Evolutionary conservation across 768 basidiomycete genomes (phyloP).

Genomic region (Porphyrellus cyaneotinctus): DNA sequence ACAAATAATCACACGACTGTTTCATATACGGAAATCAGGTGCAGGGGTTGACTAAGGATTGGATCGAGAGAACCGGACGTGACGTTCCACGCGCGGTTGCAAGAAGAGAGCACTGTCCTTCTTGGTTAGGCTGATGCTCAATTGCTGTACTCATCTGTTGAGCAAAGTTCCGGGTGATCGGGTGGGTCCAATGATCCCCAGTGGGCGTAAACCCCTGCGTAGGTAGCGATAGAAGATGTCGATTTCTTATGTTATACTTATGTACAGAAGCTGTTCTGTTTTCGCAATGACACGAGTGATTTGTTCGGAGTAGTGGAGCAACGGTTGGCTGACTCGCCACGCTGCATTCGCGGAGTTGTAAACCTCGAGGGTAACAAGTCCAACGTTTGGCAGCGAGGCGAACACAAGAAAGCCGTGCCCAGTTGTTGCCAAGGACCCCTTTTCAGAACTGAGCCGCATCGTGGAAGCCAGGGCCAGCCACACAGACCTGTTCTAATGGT

Average conservation of each 20-base stretch:
- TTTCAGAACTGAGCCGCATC: conserved; percentile 3
- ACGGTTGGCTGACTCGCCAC: conserved; percentile 15
- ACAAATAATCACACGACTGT: conserved; percentile 3
- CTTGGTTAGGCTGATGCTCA: neutral
- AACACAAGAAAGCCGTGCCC: neutral
- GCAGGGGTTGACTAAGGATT: conserved; percentile 1
- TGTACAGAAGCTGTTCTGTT: conserved; percentile 12
- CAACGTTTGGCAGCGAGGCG: neutral
- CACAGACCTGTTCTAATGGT: conserved; percentile 12
- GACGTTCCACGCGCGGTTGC: conserved; percentile 4
- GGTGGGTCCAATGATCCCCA: conserved; percentile 10
- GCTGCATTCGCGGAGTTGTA: conserved; percentile 32
- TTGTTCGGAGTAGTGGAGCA: conserved; percentile 3
- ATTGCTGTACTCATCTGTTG: conserved; percentile 4
- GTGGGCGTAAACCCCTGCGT: neutral
- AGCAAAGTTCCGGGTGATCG: conserved; percentile 9
- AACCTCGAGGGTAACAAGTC: conserved; percentile 3
- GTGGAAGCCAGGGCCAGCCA: conserved; percentile 8
- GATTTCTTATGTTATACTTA: conserved; percentile 12
- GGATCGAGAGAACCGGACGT: conserved; percentile 3
- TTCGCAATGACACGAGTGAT: neutral
- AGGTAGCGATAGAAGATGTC: neutral
- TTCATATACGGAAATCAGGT: conserved; percentile 27
- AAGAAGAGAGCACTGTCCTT: neutral
- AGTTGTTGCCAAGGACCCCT: neutral